phyloP scores from a whole-genome alignment of 768 basidiomycete genomes.

The Pleurotus salmoneostramineus region DNA sequence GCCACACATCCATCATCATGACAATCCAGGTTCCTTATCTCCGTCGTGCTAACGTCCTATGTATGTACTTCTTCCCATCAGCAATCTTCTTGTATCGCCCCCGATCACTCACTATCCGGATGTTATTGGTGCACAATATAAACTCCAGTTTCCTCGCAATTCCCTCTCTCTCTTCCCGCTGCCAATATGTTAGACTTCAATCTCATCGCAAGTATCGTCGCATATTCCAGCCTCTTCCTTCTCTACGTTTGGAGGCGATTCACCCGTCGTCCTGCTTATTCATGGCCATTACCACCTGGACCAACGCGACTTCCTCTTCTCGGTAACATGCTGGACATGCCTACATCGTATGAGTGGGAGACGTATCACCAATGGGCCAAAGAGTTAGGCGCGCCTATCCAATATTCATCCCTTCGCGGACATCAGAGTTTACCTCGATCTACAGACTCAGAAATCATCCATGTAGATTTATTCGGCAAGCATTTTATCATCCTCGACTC shows the following conservation, averaged over 20 bases:
- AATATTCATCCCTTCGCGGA: no score
- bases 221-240: background rate
- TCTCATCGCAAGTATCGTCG: background rate
- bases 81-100: no score
- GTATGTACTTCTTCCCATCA: no score
- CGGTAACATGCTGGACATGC: constrained; percentile 20
- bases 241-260: background rate
- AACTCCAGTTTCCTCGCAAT: no score
- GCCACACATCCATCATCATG: no score
- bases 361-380: constrained; percentile 19
- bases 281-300: constrained; percentile 20
- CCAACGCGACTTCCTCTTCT: constrained; percentile 18
- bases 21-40: no score
- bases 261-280: background rate
- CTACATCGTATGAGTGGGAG: constrained; percentile 14
- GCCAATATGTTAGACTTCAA: background rate
- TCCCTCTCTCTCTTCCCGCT: no score
- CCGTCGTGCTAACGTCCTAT: no score
- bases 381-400: constrained; percentile 15
- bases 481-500: constrained; percentile 32
- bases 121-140: no score
- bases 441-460: constrained; percentile 25
- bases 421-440: background rate
- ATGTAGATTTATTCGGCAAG: constrained; percentile 24
- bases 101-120: no score